These are phyloP conservation scores for Pseudofabraea citricarpa DNA, from an alignment of 2,329 filamentous ascomycete species.

Conservation along the genomic window DNA sequence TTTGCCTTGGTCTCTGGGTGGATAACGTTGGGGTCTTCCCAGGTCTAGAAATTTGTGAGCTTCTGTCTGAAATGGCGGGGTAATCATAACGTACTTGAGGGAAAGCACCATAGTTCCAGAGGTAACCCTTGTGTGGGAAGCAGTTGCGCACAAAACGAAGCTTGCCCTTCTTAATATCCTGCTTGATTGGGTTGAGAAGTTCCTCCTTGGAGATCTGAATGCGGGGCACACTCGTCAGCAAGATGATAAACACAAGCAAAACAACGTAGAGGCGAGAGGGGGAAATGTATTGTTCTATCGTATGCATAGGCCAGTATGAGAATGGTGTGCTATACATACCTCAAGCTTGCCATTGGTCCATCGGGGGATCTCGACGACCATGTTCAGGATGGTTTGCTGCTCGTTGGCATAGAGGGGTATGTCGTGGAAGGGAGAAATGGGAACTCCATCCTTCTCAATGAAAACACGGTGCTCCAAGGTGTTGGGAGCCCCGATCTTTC, in stretches of 20 bases:
- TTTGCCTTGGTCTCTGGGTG: slow-evolving; percentile 99
- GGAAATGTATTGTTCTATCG: too few species aligned
- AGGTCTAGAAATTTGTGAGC: slow-evolving; percentile 59
- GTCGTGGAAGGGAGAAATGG: slow-evolving; percentile 95
- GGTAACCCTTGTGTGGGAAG: slow-evolving; percentile 99
- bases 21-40: slow-evolving; percentile 94
- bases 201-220: slow-evolving; percentile 96
- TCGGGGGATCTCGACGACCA: slow-evolving; percentile 98
- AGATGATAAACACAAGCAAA: slow-evolving; percentile 3
- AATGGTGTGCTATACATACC: slow-evolving; percentile 50
- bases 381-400: slow-evolving; percentile 95
- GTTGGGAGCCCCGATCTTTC: slow-evolving; percentile 86
- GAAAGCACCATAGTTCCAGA: slow-evolving; percentile 99
- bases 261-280: too few species aligned
- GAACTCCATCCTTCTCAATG: slow-evolving; percentile 95
- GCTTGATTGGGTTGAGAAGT: slow-evolving; percentile 97
- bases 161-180: slow-evolving; percentile 99
- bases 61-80: background rate
- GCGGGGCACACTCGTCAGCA: slow-evolving; percentile 5
- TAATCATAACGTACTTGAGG: slow-evolving; percentile 64
- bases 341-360: slow-evolving; percentile 99
- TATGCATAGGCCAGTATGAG: too few species aligned
- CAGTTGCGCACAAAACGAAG: slow-evolving; percentile 99
- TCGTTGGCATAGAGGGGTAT: slow-evolving; percentile 96
- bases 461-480: slow-evolving; percentile 96